A percentile compares a stretch with the other conserved stretches of the same genome.
Evolutionary conservation across 768 basidiomycete species (phyloP).

Genomic region (Sarcodon aspratus): DNA sequence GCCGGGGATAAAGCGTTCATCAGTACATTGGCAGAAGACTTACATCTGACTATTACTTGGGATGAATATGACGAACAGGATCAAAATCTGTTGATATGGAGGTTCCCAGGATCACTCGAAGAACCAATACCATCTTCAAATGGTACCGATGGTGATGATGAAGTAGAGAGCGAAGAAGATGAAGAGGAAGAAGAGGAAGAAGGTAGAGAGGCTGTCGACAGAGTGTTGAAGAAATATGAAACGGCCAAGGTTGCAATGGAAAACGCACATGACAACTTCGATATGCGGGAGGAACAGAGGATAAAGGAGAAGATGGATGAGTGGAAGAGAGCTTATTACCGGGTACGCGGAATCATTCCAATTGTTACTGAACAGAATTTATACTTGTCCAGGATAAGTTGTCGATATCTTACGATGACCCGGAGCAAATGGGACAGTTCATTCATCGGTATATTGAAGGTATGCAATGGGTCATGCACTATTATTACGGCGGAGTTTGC

Average conservation of each 20-base stretch:
- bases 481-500: constrained; percentile 94
- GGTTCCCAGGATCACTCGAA: constrained; percentile 36
- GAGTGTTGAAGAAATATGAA: constrained; percentile 82
- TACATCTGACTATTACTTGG: constrained; percentile 79
- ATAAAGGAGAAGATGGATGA: constrained; percentile 79
- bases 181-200: constrained; percentile 57
- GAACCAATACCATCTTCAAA: constrained; percentile 19
- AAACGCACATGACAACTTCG: constrained; percentile 64
- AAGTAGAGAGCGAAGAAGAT: constrained; percentile 36
- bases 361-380: constrained; percentile 5
- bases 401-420: constrained; percentile 63
- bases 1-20: constrained; percentile 78
- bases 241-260: constrained; percentile 70
- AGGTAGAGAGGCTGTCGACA: constrained; percentile 57
- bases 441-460: constrained; percentile 84
- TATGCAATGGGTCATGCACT: constrained; percentile 98
- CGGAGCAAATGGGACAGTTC: constrained; percentile 57
- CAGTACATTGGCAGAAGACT: constrained; percentile 56
- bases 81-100: constrained; percentile 61
- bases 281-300: constrained; percentile 63
- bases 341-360: constrained; percentile 31
- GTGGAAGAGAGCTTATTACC: constrained; percentile 89
- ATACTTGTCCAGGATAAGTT: constrained; percentile 60
- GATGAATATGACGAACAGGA: constrained; percentile 87
- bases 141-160: constrained; percentile 39